Percentiles rank a stretch among this genome's conserved stretches.
phyloP scores from a whole-genome alignment of 352 stramenopile genomes.

The Lagenidium giganteum region DNA sequence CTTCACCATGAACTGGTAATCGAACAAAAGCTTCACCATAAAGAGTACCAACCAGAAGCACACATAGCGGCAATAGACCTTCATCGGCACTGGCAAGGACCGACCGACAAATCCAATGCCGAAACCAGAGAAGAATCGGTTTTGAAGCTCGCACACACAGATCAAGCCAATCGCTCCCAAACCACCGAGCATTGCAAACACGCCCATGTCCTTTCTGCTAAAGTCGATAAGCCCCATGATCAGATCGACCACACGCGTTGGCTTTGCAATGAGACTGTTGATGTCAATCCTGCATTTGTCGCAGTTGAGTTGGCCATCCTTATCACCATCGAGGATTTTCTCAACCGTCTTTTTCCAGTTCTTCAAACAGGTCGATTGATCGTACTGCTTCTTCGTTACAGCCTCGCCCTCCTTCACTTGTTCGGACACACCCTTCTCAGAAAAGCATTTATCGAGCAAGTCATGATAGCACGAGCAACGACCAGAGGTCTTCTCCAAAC shows the following conservation, averaged over 20 bases:
- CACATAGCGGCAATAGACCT: constrained; percentile 65
- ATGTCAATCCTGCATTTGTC: constrained; percentile 67
- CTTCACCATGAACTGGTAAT: constrained; percentile 87
- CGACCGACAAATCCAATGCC: constrained; percentile 71
- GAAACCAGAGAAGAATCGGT: constrained; percentile 67
- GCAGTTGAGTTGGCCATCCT: constrained; percentile 60
- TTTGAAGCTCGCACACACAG: constrained; percentile 58
- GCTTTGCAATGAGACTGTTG: constrained; percentile 59
- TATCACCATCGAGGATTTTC: constrained; percentile 52
- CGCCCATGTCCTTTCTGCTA: constrained; percentile 49
- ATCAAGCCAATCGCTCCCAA: constrained; percentile 37
- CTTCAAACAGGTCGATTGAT: constrained; percentile 62
- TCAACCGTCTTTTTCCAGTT: constrained; percentile 38
- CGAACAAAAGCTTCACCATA: constrained; percentile 70
- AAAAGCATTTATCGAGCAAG: constrained; percentile 58
- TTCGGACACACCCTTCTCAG: constrained; percentile 36
- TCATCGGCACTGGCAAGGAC: constrained; percentile 66
- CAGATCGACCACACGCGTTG: constrained; percentile 55
- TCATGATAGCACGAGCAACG: constrained; percentile 72
- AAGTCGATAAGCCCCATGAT: constrained; percentile 39
- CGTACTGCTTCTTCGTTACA: constrained; percentile 36
- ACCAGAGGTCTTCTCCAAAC: constrained; percentile 46
- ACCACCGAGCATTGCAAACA: constrained; percentile 56
- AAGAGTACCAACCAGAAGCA: constrained; percentile 84
- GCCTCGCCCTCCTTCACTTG: too few relatives aligned